Evolutionary conservation across 1,284 basidiomycete genomes (phyloP), one percentile per base, ranked within the genome.

Genomic region (Tilletia setariae): DNA sequence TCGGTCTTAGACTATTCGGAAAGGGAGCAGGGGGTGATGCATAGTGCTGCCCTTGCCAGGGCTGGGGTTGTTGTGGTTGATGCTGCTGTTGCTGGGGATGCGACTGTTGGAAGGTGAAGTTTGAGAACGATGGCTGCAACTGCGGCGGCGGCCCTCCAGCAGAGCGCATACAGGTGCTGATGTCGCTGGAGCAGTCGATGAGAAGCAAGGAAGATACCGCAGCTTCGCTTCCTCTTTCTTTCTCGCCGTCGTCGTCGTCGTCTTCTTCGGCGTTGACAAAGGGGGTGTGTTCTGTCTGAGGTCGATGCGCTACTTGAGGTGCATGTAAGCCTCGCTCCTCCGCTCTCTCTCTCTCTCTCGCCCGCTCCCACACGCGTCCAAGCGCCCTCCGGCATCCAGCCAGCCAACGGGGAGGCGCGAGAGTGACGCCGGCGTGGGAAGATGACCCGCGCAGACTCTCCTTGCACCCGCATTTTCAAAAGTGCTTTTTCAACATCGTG

Each of bases 81-180:
- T 64, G 44, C 28, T 46, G 47, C 28, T 64, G 63, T 40, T 21
- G 63, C 63, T 64, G 42, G 19, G 35, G 30, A 8, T 64, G 42
- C 11, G 19, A 23, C 30, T 44, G 47, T 16, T 46, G 63, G n/a
- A 46, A 64, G 63, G 21, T 8, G 63, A 64, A 46, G n/a, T 32
- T 32, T 23, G 53, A 8, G 30, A 32, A 59, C 53, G 53, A 59
- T 30, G 53, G 15, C 28, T n/a, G 21, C 28, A 25, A 25, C 53
- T 59, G 53, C 16, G 53, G 28, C 28, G 21, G 53, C 53, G 53
- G 53, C 53, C 53, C 53, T 25, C 53, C 53, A n/a, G 28, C 53
- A 16, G 53, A 59, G 53, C 53, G 53, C 53, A 59, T 59, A 23
- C 53, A 30, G 53, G n/a, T n/a, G 53, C 35, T 40, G 47, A 4